Evolutionary conservation across 1,139 yeast species (phyloP), one percentile per base, ranked within the genome.

Genomic region (Spathaspora jeffriesii): DNA sequence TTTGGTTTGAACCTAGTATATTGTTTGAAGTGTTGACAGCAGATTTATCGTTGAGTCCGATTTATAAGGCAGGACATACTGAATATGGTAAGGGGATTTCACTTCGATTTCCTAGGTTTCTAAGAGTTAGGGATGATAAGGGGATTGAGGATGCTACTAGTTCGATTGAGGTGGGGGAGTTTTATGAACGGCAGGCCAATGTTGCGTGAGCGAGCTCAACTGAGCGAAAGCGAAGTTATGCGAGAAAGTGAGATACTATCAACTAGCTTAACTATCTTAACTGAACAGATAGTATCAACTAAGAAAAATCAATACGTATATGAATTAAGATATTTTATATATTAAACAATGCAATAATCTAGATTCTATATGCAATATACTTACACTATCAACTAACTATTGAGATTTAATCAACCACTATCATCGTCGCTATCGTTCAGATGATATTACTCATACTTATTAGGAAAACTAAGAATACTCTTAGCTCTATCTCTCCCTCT

Each of bases 1-100:
- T 93, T 11, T 93, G 99, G 99, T 88, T 93, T 61, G 97, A 93
- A 58, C 98, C 99, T 3, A 78, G 86, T 0, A 70, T 76, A 43
- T 76, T 93, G 6, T 92, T 96, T 73, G 99, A 93, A 66, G 96
- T 93, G 1, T 76, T 91, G 51, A 89, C 96, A 0, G 99, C 99
- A 0, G 99, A 93, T 67, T 74, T 93, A 46, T 90, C 97, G 0
- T 78, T 93, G 48, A 88, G 96, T 45, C 99, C 99, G 0, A 75
- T 91, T 10, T 93, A 93, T 65, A 91, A 90, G 60, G 96, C 98
- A 0, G 98, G 96, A 2, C 82, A 81, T 37, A 78, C 79, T 31
- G 81, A 81, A 48, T 80, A 85, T 52, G 96, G 93, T 1, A 88
- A 87, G 60, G 99, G 99, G 31, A 82, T 93, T 5, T 89, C 97